phyloP scores from a whole-genome alignment of 2,329 filamentous ascomycete genomes.

The Ramichloridium luteum region DNA sequence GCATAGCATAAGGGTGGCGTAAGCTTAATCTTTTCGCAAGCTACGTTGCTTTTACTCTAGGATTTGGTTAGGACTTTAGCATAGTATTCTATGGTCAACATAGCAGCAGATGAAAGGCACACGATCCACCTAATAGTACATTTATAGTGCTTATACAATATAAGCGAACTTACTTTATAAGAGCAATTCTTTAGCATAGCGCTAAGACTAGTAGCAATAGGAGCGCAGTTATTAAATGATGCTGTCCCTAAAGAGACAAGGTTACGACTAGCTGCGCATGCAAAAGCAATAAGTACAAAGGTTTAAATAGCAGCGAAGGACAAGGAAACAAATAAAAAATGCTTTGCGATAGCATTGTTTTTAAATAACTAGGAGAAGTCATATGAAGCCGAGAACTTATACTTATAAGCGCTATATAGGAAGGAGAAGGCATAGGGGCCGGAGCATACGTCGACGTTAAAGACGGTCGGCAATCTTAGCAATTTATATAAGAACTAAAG shows the following conservation, averaged over 20 bases:
- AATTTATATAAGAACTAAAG: conserved; percentile 1
- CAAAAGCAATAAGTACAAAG: not conserved
- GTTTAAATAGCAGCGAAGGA: not conserved
- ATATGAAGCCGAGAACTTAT: not conserved
- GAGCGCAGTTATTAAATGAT: not conserved
- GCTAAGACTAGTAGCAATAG: not conserved
- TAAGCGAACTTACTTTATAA: not conserved
- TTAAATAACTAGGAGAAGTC: conserved; percentile 1
- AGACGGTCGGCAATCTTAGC: conserved; percentile 1
- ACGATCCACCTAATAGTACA: not conserved
- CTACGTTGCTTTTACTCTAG: not conserved
- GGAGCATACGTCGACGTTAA: conserved; percentile 1
- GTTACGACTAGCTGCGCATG: not conserved
- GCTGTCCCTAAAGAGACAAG: not conserved
- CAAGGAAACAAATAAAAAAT: conserved; percentile 1
- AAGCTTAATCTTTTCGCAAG: not conserved
- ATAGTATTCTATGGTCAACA: not conserved
- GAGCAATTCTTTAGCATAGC: not conserved
- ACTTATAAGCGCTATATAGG: conserved; percentile 1
- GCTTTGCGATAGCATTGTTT: not conserved
- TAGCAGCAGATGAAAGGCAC: not conserved
- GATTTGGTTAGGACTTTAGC: conserved; percentile 13
- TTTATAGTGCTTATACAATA: not conserved
- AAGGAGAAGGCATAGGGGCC: not conserved
- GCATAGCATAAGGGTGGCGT: not conserved